Conservation (phyloP, 768 basidiomycete species). For the Rhizopogon vulgaris region DNA sequence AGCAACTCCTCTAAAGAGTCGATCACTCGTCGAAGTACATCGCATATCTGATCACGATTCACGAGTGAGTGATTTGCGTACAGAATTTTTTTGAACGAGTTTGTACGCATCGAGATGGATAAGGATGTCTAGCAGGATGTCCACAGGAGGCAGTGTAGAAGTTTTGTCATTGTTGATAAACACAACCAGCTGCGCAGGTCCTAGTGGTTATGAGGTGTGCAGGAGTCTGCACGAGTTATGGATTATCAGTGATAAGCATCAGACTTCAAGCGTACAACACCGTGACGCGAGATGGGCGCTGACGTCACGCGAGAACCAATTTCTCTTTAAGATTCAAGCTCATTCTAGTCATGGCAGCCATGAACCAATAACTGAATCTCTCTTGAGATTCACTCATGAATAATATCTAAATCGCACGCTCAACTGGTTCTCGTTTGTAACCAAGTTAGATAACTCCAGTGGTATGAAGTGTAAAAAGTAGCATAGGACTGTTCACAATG, state of each 20-base stretch:
- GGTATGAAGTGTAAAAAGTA: slow-evolving; percentile 1
- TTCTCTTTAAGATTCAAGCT: too few species aligned
- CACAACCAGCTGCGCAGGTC: too few species aligned
- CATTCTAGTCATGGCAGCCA: too few species aligned
- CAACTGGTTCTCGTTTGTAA: neutral
- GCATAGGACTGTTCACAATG: neutral
- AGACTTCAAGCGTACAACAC: too few species aligned
- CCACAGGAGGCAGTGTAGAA: neutral
- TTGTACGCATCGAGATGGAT: neutral
- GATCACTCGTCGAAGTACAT: neutral
- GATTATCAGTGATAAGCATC: too few species aligned
- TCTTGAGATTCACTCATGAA: neutral
- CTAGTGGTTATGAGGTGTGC: too few species aligned
- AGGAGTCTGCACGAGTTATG: too few species aligned
- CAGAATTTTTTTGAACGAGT: neutral
- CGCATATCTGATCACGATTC: neutral
- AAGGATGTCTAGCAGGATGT: neutral
- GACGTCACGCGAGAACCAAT: too few species aligned
- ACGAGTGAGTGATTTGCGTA: too few species aligned
- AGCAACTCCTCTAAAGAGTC: neutral
- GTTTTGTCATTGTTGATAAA: too few species aligned
- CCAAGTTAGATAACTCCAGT: neutral
- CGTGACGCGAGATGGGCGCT: too few species aligned
- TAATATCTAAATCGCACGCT: neutral
- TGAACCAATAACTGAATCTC: too few species aligned